Conservation (phyloP, 2,329 filamentous ascomycete species). For the Trichoderma gracile region DNA sequence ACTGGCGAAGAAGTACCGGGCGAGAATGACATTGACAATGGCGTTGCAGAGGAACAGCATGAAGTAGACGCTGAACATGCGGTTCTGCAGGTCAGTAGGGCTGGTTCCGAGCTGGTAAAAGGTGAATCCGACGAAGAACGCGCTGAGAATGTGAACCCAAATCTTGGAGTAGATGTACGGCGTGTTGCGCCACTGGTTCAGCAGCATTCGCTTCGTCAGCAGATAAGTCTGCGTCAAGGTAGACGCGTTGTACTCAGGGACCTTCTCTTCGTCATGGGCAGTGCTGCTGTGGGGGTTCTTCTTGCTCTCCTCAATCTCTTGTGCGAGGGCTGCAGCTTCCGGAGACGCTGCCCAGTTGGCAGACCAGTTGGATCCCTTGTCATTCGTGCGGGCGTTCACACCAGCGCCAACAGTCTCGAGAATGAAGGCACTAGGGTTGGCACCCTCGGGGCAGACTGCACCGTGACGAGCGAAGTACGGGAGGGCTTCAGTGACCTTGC, state of each 20-base stretch:
- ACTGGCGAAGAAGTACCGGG: slow-evolving; percentile 57
- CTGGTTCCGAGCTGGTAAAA: slow-evolving; percentile 60
- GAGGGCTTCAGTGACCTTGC: slow-evolving; percentile 52
- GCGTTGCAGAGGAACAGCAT: slow-evolving; percentile 63
- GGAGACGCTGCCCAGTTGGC: slow-evolving; percentile 67
- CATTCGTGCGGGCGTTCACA: slow-evolving; percentile 31
- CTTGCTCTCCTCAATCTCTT: slow-evolving; percentile 58
- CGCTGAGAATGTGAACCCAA: slow-evolving; percentile 54
- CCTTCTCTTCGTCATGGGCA: not conserved
- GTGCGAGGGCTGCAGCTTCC: slow-evolving; percentile 63
- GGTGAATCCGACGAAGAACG: slow-evolving; percentile 61
- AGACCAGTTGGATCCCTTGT: slow-evolving; percentile 61
- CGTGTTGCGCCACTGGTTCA: slow-evolving; percentile 64
- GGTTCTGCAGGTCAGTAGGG: slow-evolving; percentile 54
- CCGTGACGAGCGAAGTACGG: slow-evolving; percentile 67
- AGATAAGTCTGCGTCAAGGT: slow-evolving; percentile 67
- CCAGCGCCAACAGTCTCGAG: slow-evolving; percentile 58
- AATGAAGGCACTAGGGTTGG: slow-evolving; percentile 80
- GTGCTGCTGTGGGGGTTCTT: slow-evolving; percentile 40
- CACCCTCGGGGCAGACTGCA: slow-evolving; percentile 59
- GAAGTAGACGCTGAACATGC: slow-evolving; percentile 62
- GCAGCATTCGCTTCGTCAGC: slow-evolving; percentile 63
- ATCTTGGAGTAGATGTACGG: slow-evolving; percentile 68
- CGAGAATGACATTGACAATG: slow-evolving; percentile 59
- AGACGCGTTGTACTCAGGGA: slow-evolving; percentile 65